Evolutionary conservation across 371 early-diverging fungal genomes (phyloP).

Genomic region (Capillidium rhysosporum): DNA sequence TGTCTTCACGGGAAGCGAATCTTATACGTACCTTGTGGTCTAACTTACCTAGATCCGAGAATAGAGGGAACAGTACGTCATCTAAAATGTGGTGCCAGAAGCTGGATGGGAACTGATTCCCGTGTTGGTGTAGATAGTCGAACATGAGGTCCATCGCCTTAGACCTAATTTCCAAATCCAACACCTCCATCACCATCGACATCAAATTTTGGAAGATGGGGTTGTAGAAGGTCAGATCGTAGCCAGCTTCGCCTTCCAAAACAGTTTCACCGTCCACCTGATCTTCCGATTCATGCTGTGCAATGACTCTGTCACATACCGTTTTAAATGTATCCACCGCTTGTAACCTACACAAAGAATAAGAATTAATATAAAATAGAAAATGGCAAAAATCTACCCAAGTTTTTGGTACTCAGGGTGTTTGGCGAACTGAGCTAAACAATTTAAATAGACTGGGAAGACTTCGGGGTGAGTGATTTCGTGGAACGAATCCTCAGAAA

Average conservation of each 20-base stretch:
- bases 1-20: conserved; percentile 18
- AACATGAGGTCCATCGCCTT: conserved; percentile 59
- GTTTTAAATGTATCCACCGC: conserved; percentile 2
- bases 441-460: conserved; percentile 59
- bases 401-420: conserved; percentile 24
- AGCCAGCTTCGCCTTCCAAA: background rate
- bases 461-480: conserved; percentile 10
- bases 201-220: conserved; percentile 67
- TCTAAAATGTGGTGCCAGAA: conserved; percentile 71
- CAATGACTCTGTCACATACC: conserved; percentile 8
- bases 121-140: conserved; percentile 52
- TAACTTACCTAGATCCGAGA: conserved; percentile 21
- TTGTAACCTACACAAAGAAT: conserved; percentile 8
- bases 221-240: conserved; percentile 44
- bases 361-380: background rate
- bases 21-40: conserved; percentile 4
- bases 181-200: conserved; percentile 71
- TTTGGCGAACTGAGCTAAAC: conserved; percentile 57
- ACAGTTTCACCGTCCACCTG: background rate
- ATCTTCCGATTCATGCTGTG: background rate
- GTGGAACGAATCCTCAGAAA: conserved; percentile 33
- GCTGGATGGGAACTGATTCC: conserved; percentile 37
- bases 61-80: conserved; percentile 74
- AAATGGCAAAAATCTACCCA: background rate
- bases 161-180: conserved; percentile 77